Evolutionary conservation across 495 filamentous ascomycete species (phyloP).

Genomic region (Penicillium coffeae): DNA sequence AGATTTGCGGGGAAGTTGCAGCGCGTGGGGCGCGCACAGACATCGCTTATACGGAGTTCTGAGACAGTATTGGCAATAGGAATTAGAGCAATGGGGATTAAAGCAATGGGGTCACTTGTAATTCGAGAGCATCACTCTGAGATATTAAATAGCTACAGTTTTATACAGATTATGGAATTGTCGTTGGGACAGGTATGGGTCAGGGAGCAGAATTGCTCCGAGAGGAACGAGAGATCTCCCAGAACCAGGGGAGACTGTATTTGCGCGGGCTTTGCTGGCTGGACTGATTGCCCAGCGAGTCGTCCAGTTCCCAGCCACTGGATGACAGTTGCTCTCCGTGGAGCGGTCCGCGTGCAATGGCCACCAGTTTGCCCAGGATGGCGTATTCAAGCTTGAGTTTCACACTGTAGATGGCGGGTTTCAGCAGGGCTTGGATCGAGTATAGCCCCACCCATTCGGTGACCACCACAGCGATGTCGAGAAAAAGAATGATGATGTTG

Average conservation of each 20-base stretch:
- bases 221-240: conserved; percentile 8
- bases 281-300: conserved; percentile 1
- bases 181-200: too few relatives aligned
- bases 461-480: conserved; percentile 45
- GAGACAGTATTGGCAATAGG: too few relatives aligned
- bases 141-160: too few relatives aligned
- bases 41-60: too few relatives aligned
- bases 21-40: too few relatives aligned
- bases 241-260: conserved; percentile 17
- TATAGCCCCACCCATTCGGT: conserved; percentile 47
- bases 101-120: too few relatives aligned
- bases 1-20: too few relatives aligned
- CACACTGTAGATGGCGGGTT: conserved; percentile 49
- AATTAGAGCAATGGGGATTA: too few relatives aligned
- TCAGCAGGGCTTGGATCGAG: conserved; percentile 46
- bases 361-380: conserved; percentile 48
- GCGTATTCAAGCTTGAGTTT: conserved; percentile 54
- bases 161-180: too few relatives aligned
- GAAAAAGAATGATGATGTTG: conserved; percentile 47
- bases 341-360: conserved; percentile 19
- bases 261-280: not conserved
- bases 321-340: conserved; percentile 12
- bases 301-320: conserved; percentile 14
- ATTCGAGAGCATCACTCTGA: too few relatives aligned
- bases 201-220: not conserved